Conservation (phyloP, 73 alveolate genomes). For the Blepharisma japonicum region DNA sequence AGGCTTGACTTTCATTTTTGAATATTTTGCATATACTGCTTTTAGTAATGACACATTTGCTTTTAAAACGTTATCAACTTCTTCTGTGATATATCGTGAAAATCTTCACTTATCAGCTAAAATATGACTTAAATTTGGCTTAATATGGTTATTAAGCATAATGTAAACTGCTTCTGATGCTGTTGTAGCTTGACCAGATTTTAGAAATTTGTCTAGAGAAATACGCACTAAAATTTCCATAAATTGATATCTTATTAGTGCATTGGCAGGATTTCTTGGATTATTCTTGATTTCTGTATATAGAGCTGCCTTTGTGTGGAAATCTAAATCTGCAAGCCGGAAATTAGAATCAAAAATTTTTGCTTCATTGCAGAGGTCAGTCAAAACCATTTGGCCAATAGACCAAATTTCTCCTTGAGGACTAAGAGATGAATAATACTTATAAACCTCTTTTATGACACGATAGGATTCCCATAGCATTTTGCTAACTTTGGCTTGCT, state of each 20-base stretch:
- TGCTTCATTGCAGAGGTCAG: conserved; percentile 33
- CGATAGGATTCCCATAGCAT: conserved; percentile 40
- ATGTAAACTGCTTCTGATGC: conserved; percentile 55
- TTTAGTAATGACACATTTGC: conserved; percentile 41
- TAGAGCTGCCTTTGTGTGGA: conserved; percentile 48
- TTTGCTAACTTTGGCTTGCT: conserved; percentile 36
- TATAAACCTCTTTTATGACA: conserved; percentile 43
- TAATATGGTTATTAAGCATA: conserved; percentile 36
- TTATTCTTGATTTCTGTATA: conserved; percentile 38
- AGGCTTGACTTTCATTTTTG: conserved; percentile 33
- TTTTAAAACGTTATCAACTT: conserved; percentile 54
- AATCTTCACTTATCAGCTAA: conserved; percentile 59
- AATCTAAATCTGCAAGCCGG: conserved; percentile 51
- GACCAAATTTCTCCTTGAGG: conserved; percentile 39
- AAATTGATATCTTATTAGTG: conserved; percentile 48
- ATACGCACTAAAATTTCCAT: conserved; percentile 57
- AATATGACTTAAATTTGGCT: conserved; percentile 26
- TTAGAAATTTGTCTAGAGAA: conserved; percentile 51
- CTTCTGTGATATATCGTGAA: conserved; percentile 53
- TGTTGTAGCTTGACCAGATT: conserved; percentile 32
- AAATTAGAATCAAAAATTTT: conserved; percentile 34
- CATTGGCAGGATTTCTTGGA: conserved; percentile 53
- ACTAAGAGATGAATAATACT: conserved; percentile 40
- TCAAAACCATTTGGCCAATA: conserved; percentile 40
- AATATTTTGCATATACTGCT: conserved; percentile 42